These are phyloP conservation scores for Fusarium sp. DNA, from an alignment of 2,329 filamentous ascomycete species.

Conservation along the genomic window DNA sequence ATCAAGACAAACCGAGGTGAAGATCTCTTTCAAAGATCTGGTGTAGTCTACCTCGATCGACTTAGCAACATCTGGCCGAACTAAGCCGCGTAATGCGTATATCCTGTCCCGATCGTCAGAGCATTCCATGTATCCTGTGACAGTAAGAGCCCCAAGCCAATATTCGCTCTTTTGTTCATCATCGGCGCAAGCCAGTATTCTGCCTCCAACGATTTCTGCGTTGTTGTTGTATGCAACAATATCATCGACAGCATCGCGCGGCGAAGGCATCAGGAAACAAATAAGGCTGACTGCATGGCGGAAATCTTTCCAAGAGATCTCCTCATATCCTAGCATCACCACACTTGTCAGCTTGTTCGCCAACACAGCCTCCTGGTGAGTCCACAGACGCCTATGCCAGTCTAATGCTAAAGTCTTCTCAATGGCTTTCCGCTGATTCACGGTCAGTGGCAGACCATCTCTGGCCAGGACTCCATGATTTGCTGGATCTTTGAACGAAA, in stretches of 20 bases:
- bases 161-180: neutral
- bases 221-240: neutral
- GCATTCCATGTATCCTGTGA: neutral
- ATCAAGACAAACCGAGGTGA: neutral
- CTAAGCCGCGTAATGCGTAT: neutral
- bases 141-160: neutral
- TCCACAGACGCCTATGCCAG: neutral
- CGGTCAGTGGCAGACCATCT: neutral
- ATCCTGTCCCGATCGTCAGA: neutral
- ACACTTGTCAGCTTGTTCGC: neutral
- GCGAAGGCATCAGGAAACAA: neutral
- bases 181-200: neutral
- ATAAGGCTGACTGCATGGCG: neutral
- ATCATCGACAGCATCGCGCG: neutral
- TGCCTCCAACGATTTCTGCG: neutral
- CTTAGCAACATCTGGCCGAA: neutral
- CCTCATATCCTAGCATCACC: neutral
- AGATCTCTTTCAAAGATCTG: neutral
- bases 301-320: neutral
- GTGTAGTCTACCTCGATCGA: neutral
- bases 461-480: accelerated
- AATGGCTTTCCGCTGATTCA: accelerated
- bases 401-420: neutral
- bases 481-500: neutral
- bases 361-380: neutral